Conservation (phyloP, 257 asterid species). For the Solanum piurae region DNA sequence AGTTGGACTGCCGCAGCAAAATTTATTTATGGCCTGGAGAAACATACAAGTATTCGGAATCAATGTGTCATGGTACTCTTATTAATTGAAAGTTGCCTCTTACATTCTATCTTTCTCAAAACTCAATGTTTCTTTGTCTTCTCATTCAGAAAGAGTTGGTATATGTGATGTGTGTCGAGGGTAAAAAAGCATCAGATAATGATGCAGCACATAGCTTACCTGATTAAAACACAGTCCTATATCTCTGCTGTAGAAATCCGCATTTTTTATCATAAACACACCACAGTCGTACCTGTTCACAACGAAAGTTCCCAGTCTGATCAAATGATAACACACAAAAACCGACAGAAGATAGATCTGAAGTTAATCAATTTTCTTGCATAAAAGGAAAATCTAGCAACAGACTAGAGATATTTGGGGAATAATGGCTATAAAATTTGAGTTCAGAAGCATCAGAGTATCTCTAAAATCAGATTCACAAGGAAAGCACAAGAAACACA, state of each 20-base stretch:
- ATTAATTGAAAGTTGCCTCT: not conserved
- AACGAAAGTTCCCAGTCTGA: not conserved
- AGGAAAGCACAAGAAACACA: not conserved
- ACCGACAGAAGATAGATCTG: not conserved
- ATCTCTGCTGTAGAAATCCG: conserved; percentile 79
- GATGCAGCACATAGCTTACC: conserved; percentile 26
- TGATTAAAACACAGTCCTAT: conserved; percentile 70
- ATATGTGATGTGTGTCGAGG: not conserved
- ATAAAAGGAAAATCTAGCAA: not conserved
- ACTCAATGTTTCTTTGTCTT: not conserved
- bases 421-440: not conserved
- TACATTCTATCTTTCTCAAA: not conserved
- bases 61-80: not conserved
- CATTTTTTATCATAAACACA: conserved; percentile 87
- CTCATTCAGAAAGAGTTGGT: not conserved
- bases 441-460: not conserved
- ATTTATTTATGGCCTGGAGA: not conserved
- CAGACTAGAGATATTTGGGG: not conserved
- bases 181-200: not conserved
- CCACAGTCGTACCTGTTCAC: conserved; percentile 79
- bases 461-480: not conserved
- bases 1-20: not conserved
- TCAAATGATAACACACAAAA: not conserved
- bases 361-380: not conserved
- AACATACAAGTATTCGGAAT: not conserved